Evolutionary conservation across 768 basidiomycete genomes (phyloP), one percentile per base, ranked within the genome.

Genomic region (Calvatia gigantea): DNA sequence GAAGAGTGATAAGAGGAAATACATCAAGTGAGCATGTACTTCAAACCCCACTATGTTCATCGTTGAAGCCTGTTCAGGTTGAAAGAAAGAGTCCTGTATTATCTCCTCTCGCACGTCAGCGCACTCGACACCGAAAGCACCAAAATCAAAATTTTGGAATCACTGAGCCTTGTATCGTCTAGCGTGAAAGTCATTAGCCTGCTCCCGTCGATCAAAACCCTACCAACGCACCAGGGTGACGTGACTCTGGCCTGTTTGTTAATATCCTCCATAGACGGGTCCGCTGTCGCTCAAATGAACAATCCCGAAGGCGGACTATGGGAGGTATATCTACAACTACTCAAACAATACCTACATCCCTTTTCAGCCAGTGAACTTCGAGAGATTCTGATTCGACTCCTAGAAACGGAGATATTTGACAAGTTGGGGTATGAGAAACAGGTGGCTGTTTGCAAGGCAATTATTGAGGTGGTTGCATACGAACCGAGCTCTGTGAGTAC

Each of bases 71-170:
- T 7, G 61, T 19, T 27, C 55, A 92, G 91, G 52, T 85, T 86
- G 68, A 90, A 84, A 64, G 80, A 81, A 58, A 80, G 85, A 11
- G 72, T 94, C 39, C 64, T 91, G 38, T 91, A 87, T 64, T 94
- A 81, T 67, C 68, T 97, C 0, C 71, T 91, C 5, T 94, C 94
- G 1, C 95, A 98, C 66, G 75, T 88, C 59, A 77, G 79, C 44
- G 79, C 82, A 3, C 79, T 88, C 59, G 69, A 75, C 2, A 64
- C 80, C 2, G 68, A 79, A 2, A 56, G 62, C 1, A 76, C 80
- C 15, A 82, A 85, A 57, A 64, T 81, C 9, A 64, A 71, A 9
- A 69, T 98, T 0, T 74, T 98, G 15, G 70, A 65, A 55, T 66
- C 72, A 4, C 51, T 80, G 8, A 67, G 73, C 25, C 69, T 72